Evolutionary conservation across 768 basidiomycete genomes (phyloP).

Genomic region (Lactarius akahatsu): DNA sequence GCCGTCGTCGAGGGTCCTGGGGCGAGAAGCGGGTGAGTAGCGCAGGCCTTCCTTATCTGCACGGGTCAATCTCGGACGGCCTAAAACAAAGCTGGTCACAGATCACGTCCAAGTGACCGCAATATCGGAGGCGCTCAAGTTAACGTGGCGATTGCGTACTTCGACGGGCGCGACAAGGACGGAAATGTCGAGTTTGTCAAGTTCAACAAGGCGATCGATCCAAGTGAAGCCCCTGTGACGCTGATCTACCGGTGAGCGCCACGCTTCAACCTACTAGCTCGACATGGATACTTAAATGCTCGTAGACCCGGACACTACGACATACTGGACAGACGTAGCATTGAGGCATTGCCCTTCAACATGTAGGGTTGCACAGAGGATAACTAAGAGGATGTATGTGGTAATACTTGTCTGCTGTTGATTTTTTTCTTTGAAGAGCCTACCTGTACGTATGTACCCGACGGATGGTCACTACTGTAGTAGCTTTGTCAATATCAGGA

Average conservation of each 20-base stretch:
- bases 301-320: constrained; percentile 87
- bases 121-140: constrained; percentile 63
- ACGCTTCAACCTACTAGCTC: background rate
- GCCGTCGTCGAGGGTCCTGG: constrained; percentile 70
- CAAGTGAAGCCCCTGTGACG: constrained; percentile 52
- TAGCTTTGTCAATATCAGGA: background rate
- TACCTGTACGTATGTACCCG: constrained; percentile 5
- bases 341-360: constrained; percentile 29
- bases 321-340: constrained; percentile 47
- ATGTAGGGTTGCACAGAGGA: background rate
- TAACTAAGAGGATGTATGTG: background rate
- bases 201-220: constrained; percentile 52
- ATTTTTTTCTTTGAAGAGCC: background rate
- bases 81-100: constrained; percentile 30
- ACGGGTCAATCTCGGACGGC: background rate
- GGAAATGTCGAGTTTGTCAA: constrained; percentile 66
- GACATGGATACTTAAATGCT: constrained; percentile 13
- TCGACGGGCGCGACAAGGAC: constrained; percentile 58
- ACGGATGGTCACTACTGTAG: background rate
- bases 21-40: constrained; percentile 68
- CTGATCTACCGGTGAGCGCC: constrained; percentile 70
- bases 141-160: constrained; percentile 73
- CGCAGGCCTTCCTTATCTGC: background rate
- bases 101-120: constrained; percentile 86
- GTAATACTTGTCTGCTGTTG: background rate